Percentiles rank a stretch among this genome's conserved stretches.
Conservation (phyloP, 1,284 basidiomycete species). For the Austroboletus novae-zelandiae region DNA sequence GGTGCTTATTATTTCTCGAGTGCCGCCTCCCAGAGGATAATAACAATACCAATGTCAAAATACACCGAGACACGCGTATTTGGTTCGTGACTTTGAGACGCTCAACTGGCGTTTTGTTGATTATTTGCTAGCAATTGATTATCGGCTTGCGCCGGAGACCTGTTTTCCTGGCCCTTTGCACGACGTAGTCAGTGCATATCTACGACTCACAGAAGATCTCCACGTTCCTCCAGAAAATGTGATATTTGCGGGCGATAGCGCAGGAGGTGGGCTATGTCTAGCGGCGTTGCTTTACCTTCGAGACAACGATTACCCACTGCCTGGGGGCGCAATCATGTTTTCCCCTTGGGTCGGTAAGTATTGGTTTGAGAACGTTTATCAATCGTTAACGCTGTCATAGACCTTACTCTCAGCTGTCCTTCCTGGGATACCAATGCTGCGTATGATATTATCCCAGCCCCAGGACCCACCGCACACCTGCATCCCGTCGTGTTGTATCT, state of each 20-base stretch:
- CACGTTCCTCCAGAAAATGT: conserved; percentile 91
- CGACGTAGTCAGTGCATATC: conserved; percentile 85
- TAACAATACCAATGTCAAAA: conserved; percentile 92
- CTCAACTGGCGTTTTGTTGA: not conserved
- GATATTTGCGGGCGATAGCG: conserved; percentile 87
- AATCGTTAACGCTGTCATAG: conserved; percentile 37
- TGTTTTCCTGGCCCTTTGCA: conserved; percentile 92
- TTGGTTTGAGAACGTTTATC: not conserved
- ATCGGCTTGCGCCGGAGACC: conserved; percentile 93
- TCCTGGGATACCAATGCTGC: conserved; percentile 94
- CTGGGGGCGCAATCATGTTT: conserved; percentile 81
- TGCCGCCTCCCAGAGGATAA: conserved; percentile 88
- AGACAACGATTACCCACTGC: conserved; percentile 79
- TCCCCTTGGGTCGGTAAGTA: conserved; percentile 91
- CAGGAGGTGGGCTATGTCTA: conserved; percentile 86
- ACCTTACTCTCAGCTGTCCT: conserved; percentile 94
- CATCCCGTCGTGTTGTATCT: conserved; percentile 94
- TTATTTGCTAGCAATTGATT: conserved; percentile 76
- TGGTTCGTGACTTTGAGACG: conserved; percentile 50
- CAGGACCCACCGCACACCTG: conserved; percentile 79
- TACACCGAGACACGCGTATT: conserved; percentile 93
- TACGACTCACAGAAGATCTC: conserved; percentile 86
- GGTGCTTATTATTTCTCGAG: conserved; percentile 94
- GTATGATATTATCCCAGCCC: conserved; percentile 78
- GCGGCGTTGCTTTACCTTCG: conserved; percentile 91